These are phyloP conservation scores for Xylaria polymorpha DNA, from an alignment of 2,329 filamentous ascomycete species.

Conservation along the genomic window DNA sequence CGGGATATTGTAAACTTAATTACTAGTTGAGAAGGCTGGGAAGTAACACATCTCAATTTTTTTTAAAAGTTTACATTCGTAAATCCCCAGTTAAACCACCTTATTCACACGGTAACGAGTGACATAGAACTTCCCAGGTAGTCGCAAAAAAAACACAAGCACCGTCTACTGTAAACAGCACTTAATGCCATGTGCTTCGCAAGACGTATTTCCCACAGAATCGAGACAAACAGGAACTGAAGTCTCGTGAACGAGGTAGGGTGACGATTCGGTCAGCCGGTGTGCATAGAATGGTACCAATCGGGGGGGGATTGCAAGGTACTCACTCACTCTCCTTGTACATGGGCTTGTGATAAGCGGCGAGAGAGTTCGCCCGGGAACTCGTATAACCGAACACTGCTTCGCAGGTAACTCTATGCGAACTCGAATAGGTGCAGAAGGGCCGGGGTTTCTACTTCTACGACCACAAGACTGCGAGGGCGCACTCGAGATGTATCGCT, in stretches of 20 bases:
- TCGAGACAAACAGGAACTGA: neutral
- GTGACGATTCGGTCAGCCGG: neutral
- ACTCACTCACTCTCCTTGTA: neutral
- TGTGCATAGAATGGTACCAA: neutral
- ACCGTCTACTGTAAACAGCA: neutral
- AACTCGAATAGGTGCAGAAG: neutral
- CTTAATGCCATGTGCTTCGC: neutral
- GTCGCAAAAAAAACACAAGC: no score
- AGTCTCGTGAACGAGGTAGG: neutral
- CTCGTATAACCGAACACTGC: neutral
- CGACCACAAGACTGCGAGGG: neutral
- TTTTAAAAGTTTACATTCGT: neutral
- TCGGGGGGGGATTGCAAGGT: neutral
- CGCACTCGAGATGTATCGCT: neutral
- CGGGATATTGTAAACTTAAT: neutral
- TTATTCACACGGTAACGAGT: neutral
- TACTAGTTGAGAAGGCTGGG: neutral
- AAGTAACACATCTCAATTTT: neutral
- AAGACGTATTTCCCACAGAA: neutral
- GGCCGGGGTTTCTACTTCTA: neutral
- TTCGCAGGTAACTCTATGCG: neutral
- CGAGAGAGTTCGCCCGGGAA: slow-evolving; percentile 6
- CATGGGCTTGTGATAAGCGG: slow-evolving; percentile 13
- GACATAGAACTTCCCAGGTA: no score
- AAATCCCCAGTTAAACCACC: neutral